These are phyloP conservation scores for Malus domestica DNA, from an alignment of 306 rosid genomes.

Conservation along the genomic window DNA sequence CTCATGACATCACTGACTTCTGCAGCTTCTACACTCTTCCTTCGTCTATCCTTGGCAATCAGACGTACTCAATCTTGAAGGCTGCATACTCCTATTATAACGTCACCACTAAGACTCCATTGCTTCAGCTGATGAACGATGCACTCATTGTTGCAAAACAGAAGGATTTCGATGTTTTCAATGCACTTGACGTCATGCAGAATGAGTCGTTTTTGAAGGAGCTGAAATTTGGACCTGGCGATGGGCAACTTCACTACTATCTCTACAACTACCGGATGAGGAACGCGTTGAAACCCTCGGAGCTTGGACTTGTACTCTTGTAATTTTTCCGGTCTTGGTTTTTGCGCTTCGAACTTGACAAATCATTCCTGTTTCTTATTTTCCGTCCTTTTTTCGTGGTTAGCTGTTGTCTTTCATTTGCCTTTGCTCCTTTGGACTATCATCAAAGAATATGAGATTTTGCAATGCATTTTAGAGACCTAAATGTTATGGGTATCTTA, in stretches of 20 bases:
- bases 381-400: not conserved
- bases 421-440: slow-evolving; percentile 14
- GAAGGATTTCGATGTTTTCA: slow-evolving; percentile 73
- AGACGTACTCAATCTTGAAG: slow-evolving; percentile 58
- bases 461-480: slow-evolving; percentile 3
- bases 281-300: slow-evolving; percentile 50
- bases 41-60: slow-evolving; percentile 74
- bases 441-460: slow-evolving; percentile 13
- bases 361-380: not conserved
- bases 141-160: slow-evolving; percentile 66
- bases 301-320: slow-evolving; percentile 60
- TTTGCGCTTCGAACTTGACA: slow-evolving; percentile 5
- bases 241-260: slow-evolving; percentile 65
- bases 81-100: slow-evolving; percentile 81
- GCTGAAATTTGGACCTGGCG: slow-evolving; percentile 63
- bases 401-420: slow-evolving; percentile 12
- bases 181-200: slow-evolving; percentile 79
- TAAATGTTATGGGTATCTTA: too few relatives aligned
- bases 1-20: slow-evolving; percentile 81
- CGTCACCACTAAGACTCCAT: slow-evolving; percentile 61
- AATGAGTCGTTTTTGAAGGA: slow-evolving; percentile 53
- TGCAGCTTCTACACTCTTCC: slow-evolving; percentile 98
- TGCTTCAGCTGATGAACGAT: slow-evolving; percentile 74
- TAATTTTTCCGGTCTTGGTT: slow-evolving; percentile 30
- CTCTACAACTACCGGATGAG: slow-evolving; percentile 46